phyloP scores from a whole-genome alignment of 331 rosid genomes.

The Telfairia occidentalis region DNA sequence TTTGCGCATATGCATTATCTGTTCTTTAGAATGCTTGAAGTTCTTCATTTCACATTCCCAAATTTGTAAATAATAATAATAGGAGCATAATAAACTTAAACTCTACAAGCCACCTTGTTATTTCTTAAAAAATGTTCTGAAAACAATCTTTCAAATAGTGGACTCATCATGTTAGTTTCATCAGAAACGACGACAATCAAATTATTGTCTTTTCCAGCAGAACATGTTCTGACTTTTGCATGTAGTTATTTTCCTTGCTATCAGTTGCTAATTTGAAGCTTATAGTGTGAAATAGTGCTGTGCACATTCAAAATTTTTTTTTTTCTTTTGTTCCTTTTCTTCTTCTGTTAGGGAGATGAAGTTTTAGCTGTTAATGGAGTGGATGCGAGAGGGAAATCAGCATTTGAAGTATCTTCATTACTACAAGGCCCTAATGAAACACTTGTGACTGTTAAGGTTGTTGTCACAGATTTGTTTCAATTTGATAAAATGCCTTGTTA shows the following conservation, averaged over 20 bases:
- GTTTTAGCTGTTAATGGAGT: conserved; percentile 66
- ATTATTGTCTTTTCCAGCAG: background rate
- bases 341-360: conserved; percentile 72
- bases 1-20: background rate
- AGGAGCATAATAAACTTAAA: background rate
- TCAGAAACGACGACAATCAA: background rate
- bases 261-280: background rate
- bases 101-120: background rate
- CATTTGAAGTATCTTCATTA: conserved; percentile 76
- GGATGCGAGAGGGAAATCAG: conserved; percentile 72
- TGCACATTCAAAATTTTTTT: background rate
- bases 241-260: background rate
- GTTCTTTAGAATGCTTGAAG: background rate
- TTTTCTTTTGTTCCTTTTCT: background rate
- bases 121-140: background rate
- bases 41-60: background rate
- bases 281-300: background rate
- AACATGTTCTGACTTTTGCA: background rate
- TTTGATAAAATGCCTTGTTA: conserved; percentile 5
- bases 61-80: background rate
- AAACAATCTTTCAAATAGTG: background rate
- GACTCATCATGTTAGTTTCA: background rate
- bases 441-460: conserved; percentile 72
- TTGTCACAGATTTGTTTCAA: conserved; percentile 28
- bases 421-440: conserved; percentile 93